These are phyloP conservation scores for Cryptosporidium bovis DNA, from an alignment of 169 alveolate genomes.

Conservation along the genomic window DNA sequence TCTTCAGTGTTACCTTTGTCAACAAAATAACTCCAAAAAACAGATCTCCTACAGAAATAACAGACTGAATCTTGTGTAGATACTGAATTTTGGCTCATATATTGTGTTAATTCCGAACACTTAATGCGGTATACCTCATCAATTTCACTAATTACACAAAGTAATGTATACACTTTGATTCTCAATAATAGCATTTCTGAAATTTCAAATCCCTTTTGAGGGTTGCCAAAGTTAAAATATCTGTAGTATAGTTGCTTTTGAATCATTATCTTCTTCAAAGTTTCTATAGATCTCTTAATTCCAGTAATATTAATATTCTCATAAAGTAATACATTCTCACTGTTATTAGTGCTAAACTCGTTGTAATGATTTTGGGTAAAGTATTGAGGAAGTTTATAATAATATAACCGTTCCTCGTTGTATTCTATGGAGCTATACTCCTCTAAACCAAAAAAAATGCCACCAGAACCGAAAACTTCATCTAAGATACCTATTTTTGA, in stretches of 20 bases:
- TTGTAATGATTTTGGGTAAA: neutral
- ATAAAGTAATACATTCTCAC: neutral
- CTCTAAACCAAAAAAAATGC: neutral
- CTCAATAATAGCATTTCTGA: conserved; percentile 40
- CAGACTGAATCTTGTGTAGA: no score
- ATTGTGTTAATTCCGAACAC: no score
- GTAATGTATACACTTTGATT: conserved; percentile 18
- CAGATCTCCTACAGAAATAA: no score
- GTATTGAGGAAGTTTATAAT: neutral
- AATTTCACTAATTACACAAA: conserved; percentile 5
- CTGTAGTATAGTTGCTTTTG: conserved; percentile 8
- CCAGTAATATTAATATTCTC: neutral
- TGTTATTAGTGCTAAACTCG: neutral
- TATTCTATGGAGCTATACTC: no score
- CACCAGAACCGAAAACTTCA: neutral
- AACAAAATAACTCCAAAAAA: no score
- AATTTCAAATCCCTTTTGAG: neutral
- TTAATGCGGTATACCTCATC: no score
- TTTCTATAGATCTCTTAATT: neutral
- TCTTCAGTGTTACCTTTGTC: no score
- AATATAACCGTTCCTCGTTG: neutral
- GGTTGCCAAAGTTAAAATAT: conserved; percentile 20
- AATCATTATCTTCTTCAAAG: neutral
- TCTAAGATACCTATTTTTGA: conserved; percentile 13
- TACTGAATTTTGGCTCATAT: no score